Evolutionary conservation across 2,329 filamentous ascomycete genomes (phyloP), one percentile per base, ranked within the genome.

Genomic region (Cadophora sp.): DNA sequence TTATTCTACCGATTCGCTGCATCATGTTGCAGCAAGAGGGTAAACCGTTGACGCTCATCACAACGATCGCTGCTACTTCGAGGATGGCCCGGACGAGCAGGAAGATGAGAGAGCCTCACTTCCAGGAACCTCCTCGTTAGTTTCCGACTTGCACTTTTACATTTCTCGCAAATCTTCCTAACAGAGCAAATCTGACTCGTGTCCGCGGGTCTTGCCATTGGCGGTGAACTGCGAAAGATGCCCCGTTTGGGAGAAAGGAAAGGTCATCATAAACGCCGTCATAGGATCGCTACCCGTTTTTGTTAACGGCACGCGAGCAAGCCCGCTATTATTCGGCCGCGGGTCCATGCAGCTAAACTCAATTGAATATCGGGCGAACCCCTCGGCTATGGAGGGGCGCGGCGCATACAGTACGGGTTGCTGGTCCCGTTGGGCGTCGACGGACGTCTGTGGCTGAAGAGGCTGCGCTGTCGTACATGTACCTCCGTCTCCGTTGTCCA

Each of bases 271-370:
- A 37, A 26, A 59, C 31, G 56, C 55, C 55, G 55, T 40, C 55
- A 58, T 58, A 58, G 19, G 34, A 27, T 59, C 56, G 56, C 56
- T 59, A 22, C 56, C 56, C 8, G 24, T 31, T 37, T 59, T 59
- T 40, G 7, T 26, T 40, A 40, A 26, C 14, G 56, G 31, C 56
- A 59, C 31, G 31, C 56, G 56, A 59, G 26, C 58, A 62, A 22
- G 56, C 64, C 64, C 56, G 64, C 58, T 34, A 61, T 61, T 34
- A 61, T 61, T 61, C 56, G 64, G 64, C 40, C 40, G 59, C 37
- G 29, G 8, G 62, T 14, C 34, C 48, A 65, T 65, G 62, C 58
- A 65, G 37, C 62, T 65, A 65, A 68, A 68, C 67, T 68, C 67
- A 68, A 68, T 68, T 65, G 27, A 65, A 12, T 19, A 24, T 58